Evolutionary conservation across 148 eudicot genomes (phyloP).

Genomic region (Rhododendron molle): DNA sequence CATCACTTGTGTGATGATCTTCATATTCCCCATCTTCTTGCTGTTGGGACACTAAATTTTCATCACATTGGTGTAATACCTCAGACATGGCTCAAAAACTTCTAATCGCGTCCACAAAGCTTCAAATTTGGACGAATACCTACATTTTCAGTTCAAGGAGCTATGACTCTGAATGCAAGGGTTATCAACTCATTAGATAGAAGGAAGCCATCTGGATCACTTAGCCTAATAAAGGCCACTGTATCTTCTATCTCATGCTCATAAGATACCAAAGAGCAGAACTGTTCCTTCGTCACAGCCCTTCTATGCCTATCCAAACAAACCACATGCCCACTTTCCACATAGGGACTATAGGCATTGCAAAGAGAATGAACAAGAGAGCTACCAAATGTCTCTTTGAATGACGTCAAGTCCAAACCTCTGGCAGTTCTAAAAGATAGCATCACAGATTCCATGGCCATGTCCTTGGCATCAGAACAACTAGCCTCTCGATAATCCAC

Average conservation of each 20-base stretch:
- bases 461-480: constrained; percentile 41
- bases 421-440: constrained; percentile 79
- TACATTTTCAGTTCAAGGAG: constrained; percentile 35
- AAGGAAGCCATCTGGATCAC: constrained; percentile 95
- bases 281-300: constrained; percentile 30
- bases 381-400: constrained; percentile 54
- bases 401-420: constrained; percentile 66
- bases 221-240: constrained; percentile 56
- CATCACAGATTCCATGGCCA: constrained; percentile 84
- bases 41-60: neutral
- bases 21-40: neutral
- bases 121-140: neutral
- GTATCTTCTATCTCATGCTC: constrained; percentile 27
- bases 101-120: neutral
- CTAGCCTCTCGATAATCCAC: constrained; percentile 13
- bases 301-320: constrained; percentile 62
- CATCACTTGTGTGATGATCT: neutral
- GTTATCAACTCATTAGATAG: constrained; percentile 89
- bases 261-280: constrained; percentile 35
- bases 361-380: constrained; percentile 48
- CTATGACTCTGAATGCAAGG: constrained; percentile 60
- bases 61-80: neutral
- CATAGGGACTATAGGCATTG: constrained; percentile 49
- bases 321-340: constrained; percentile 77
- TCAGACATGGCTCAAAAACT: neutral